A percentile compares a stretch with the other conserved stretches of the same genome.
These are phyloP conservation scores for Angophora floribunda DNA, from an alignment of 345 rosid genomes.

Conservation along the genomic window DNA sequence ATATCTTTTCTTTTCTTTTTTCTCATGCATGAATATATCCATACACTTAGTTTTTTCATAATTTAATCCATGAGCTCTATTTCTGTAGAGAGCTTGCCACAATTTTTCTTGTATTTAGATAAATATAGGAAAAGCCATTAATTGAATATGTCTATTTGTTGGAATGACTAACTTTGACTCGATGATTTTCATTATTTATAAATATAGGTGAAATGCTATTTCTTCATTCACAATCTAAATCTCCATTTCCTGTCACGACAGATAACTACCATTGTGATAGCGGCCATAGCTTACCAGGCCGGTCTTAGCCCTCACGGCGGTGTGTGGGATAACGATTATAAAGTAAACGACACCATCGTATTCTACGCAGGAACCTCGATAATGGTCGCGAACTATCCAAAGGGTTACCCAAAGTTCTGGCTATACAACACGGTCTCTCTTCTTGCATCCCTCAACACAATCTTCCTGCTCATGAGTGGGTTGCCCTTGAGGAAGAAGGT, in stretches of 20 bases:
- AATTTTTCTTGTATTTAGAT: neutral
- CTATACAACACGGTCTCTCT: neutral
- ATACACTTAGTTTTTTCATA: too few relatives aligned
- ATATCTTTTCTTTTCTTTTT: neutral
- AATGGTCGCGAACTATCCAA: accelerated
- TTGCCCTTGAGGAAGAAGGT: neutral
- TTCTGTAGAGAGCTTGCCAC: neutral
- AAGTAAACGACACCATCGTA: accelerated
- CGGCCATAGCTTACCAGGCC: neutral
- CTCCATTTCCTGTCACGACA: neutral
- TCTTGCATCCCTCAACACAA: neutral
- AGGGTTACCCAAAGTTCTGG: neutral
- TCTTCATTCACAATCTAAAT: neutral
- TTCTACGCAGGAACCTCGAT: neutral
- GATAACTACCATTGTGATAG: neutral
- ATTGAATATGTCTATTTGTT: neutral
- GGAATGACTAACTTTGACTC: neutral
- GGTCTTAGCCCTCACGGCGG: neutral
- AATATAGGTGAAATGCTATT: neutral
- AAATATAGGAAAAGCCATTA: neutral
- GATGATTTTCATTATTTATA: neutral
- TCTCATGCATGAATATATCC: accelerated
- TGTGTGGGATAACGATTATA: too few relatives aligned
- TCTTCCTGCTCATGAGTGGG: neutral
- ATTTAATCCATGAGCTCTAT: neutral